Percentiles rank a stretch among this genome's conserved stretches.
Evolutionary conservation across 495 filamentous ascomycete species (phyloP).

Genomic region (Daldinia grandis): DNA sequence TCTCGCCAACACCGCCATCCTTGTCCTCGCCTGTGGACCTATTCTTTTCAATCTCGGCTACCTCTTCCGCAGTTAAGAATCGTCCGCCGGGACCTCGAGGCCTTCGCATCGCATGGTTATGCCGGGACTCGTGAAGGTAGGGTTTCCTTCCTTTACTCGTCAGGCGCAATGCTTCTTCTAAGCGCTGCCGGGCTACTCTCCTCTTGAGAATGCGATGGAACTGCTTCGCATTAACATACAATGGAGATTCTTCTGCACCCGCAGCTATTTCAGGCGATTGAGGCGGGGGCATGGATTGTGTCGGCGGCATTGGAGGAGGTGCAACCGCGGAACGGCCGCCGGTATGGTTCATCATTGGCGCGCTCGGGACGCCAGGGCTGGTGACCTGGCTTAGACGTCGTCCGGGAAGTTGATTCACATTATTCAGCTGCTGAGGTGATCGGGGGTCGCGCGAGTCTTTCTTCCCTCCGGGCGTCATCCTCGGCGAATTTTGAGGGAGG

Average conservation of each 20-base stretch:
- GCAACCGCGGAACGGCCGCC: constrained; percentile 53
- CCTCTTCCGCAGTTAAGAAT: constrained; percentile 98
- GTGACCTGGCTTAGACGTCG: constrained; percentile 70
- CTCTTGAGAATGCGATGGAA: constrained; percentile 97
- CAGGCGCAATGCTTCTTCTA: constrained; percentile 89
- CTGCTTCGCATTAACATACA: constrained; percentile 99
- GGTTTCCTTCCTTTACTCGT: constrained; percentile 96
- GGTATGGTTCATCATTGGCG: constrained; percentile 66
- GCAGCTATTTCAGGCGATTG: constrained; percentile 84
- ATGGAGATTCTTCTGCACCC: constrained; percentile 87
- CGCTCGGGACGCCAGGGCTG: constrained; percentile 67
- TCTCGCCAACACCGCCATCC: constrained; percentile 42
- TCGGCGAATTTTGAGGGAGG: constrained; percentile 67
- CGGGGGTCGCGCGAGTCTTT: constrained; percentile 68
- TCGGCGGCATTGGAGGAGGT: constrained; percentile 56
- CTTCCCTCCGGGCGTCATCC: constrained; percentile 61
- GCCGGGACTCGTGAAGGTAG: constrained; percentile 97
- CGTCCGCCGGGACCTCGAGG: constrained; percentile 95
- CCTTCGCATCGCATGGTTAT: constrained; percentile 98
- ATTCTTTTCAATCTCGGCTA: constrained; percentile 82
- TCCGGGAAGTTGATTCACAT: constrained; percentile 52
- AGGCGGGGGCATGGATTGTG: constrained; percentile 66
- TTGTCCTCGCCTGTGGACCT: constrained; percentile 54
- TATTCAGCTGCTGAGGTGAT: constrained; percentile 69
- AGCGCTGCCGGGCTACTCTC: constrained; percentile 87